A percentile compares a stretch with the other conserved stretches of the same genome.
These are phyloP conservation scores for Epicoccum nigrum DNA, from an alignment of 2,329 filamentous ascomycete genomes.

Conservation along the genomic window DNA sequence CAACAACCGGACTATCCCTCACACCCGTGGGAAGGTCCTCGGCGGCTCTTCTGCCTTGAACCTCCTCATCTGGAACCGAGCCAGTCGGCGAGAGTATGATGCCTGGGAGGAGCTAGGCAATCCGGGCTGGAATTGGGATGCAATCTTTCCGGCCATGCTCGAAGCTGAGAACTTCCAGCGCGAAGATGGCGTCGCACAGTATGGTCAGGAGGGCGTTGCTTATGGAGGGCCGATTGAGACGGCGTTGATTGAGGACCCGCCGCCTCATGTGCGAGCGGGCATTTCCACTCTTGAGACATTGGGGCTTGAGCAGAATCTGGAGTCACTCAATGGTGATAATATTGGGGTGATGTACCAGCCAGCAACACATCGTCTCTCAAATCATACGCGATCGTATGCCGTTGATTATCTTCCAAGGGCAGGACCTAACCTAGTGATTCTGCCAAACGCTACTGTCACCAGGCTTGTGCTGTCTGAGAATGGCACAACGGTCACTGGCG, in stretches of 20 bases:
- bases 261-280: slow-evolving; percentile 52
- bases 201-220: slow-evolving; percentile 33
- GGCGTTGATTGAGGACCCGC: slow-evolving; percentile 50
- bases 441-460: slow-evolving; percentile 43
- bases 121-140: slow-evolving; percentile 60
- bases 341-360: slow-evolving; percentile 57
- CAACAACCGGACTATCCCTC: slow-evolving; percentile 35
- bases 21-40: slow-evolving; percentile 33
- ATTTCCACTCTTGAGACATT: slow-evolving; percentile 55
- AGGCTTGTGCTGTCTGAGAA: slow-evolving; percentile 44
- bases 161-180: slow-evolving; percentile 36
- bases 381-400: slow-evolving; percentile 57
- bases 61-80: slow-evolving; percentile 44
- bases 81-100: slow-evolving; percentile 50
- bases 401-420: slow-evolving; percentile 51
- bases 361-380: slow-evolving; percentile 55
- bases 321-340: slow-evolving; percentile 58
- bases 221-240: slow-evolving; percentile 38
- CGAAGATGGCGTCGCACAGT: slow-evolving; percentile 22
- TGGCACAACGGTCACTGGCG: slow-evolving; percentile 29
- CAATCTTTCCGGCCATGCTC: slow-evolving; percentile 44
- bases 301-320: slow-evolving; percentile 48
- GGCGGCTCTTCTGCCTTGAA: slow-evolving; percentile 46
- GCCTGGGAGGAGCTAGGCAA: slow-evolving; percentile 65
- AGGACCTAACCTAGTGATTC: slow-evolving; percentile 50